Base-by-base conservation (phyloP, 129 eudicot genomes). In the Helichrysum umbraculigerum region DNA sequence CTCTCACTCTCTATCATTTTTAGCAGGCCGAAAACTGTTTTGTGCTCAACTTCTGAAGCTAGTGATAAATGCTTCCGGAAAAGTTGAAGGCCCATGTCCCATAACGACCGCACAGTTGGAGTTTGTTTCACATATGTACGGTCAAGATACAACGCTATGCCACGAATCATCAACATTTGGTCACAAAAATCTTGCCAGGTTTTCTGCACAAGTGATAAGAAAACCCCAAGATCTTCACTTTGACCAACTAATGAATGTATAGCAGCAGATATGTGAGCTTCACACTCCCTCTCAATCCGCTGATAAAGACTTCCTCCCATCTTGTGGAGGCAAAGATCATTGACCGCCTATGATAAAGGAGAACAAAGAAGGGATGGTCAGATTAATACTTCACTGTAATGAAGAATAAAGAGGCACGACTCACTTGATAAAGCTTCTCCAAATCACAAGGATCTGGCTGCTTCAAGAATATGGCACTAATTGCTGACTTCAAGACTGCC, bases 21-120 rank as follows among this genome's bases (percentile, higher is more conserved):
- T 42, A 91, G 84, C 56, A 95, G 96, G 42, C 99, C 97, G 70
- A 90, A 89, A 11, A 95, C 97, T 66, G 91, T 91, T 85, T 95
- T 95, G 85, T 88, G 93, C 80, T 95, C 97, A 63, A 91, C 97
- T 89, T 95, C 97, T 59, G 96, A 81, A 82, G 97, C 96, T 47
- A 86, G 87, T 16, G 96, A 85, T 51, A 95, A 87, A 88, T 95
- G 96, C 78, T 89, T 91, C 58, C 96, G 87, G 59, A 91, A 95
- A 54, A 95, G 92, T 84, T 91, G 97, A 89, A 95, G 89, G 33
- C 99, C 99, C 99, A 95, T 95, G 87, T 91, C 99, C 99, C 99
- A 95, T 73, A 95, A 84, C 8, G 97, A 91, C 22, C 89, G 85
- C 37, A 91, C 91, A 82, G 85, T 80, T 35, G 96, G 85, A 52